Evolutionary conservation across 1,284 basidiomycete genomes (phyloP).

Genomic region (Chalciporus sp.): DNA sequence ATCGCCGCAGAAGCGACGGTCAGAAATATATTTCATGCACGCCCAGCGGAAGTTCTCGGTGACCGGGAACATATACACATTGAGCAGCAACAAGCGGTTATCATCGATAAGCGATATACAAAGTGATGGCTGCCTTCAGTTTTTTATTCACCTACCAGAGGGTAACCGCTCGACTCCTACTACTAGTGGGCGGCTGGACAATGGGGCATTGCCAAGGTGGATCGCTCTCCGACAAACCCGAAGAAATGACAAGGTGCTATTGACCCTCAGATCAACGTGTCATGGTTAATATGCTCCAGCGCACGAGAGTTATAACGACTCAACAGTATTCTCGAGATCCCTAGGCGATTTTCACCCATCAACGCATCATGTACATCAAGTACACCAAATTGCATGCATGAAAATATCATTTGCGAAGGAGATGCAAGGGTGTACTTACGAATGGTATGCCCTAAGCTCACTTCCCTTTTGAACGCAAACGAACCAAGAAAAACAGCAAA

Average conservation of each 20-base stretch:
- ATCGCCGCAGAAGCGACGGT: too few species aligned
- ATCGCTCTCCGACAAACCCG: background rate
- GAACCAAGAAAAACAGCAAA: conserved; percentile 16
- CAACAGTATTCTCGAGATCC: conserved; percentile 19
- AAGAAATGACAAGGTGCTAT: background rate
- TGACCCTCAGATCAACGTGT: conserved; percentile 24
- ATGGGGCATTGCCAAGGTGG: background rate
- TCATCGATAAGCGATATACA: too few species aligned
- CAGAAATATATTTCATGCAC: too few species aligned
- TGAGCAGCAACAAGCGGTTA: too few species aligned
- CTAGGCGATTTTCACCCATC: background rate
- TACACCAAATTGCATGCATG: conserved; percentile 24
- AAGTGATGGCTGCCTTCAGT: too few species aligned
- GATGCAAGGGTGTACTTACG: conserved; percentile 36
- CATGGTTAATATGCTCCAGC: conserved; percentile 25
- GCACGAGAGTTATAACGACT: conserved; percentile 26
- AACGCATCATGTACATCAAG: background rate
- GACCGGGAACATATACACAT: too few species aligned
- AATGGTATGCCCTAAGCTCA: conserved; percentile 23
- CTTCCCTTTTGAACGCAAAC: conserved; percentile 6
- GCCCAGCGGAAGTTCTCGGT: too few species aligned
- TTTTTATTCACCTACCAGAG: too few species aligned
- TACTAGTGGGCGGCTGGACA: too few species aligned
- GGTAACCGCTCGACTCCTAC: too few species aligned
- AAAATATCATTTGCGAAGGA: conserved; percentile 33